Evolutionary conservation across 2,329 filamentous ascomycete species (phyloP).

Genomic region (Penicillium verrucosum): DNA sequence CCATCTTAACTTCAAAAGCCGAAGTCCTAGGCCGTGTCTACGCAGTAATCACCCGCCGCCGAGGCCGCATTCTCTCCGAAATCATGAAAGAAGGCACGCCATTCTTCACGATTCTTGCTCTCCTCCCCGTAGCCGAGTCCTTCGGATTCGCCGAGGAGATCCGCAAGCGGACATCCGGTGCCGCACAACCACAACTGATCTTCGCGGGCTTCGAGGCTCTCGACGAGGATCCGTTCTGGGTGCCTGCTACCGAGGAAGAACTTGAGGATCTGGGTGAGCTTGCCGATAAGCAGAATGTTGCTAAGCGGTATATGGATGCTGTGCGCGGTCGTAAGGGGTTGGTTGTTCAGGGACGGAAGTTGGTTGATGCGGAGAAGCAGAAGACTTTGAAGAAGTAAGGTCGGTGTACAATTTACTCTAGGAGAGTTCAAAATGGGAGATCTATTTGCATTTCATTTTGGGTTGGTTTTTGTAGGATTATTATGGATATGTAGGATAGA

Average conservation of each 20-base stretch:
- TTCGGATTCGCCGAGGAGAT: constrained; percentile 98
- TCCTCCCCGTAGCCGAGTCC: constrained; percentile 87
- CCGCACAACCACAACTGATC: constrained; percentile 86
- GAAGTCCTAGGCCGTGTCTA: constrained; percentile 95
- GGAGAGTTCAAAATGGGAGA: not conserved
- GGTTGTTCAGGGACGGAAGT: constrained; percentile 70
- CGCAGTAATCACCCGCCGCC: constrained; percentile 91
- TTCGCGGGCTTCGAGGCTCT: constrained; percentile 91
- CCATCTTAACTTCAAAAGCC: constrained; percentile 46
- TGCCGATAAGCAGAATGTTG: constrained; percentile 91
- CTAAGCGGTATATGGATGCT: constrained; percentile 90
- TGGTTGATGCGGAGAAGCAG: constrained; percentile 90
- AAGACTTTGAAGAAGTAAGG: constrained; percentile 62
- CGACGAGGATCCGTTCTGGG: constrained; percentile 97
- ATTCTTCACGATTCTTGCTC: constrained; percentile 88
- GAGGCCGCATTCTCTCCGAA: constrained; percentile 85
- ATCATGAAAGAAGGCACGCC: constrained; percentile 91
- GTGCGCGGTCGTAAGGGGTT: constrained; percentile 85
- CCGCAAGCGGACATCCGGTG: constrained; percentile 85
- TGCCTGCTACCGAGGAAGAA: constrained; percentile 93
- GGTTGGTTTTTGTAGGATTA: not conserved
- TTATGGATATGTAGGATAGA: not conserved
- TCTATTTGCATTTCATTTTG: not conserved
- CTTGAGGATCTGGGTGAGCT: constrained; percentile 92
- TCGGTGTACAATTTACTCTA: not conserved